These are phyloP conservation scores for Piloderma croceum DNA, from an alignment of 768 basidiomycete genomes.

Conservation along the genomic window DNA sequence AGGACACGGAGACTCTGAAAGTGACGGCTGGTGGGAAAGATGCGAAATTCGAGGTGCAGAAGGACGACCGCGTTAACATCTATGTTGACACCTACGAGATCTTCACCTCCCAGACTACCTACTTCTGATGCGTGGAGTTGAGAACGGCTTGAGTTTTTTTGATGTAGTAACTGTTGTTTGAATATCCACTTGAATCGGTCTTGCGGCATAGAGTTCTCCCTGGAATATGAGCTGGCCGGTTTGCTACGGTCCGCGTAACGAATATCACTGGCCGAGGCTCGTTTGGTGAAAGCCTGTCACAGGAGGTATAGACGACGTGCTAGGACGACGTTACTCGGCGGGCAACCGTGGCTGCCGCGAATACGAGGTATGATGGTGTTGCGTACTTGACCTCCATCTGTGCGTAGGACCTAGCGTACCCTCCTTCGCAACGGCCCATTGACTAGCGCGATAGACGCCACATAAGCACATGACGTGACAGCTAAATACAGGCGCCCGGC, in stretches of 20 bases:
- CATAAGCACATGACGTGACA: conserved; percentile 50
- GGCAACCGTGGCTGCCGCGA: conserved; percentile 39
- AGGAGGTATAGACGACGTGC: conserved; percentile 43
- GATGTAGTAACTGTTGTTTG: too few relatives aligned
- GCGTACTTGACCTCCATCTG: conserved; percentile 35
- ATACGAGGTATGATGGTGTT: conserved; percentile 54
- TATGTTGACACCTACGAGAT: too few relatives aligned
- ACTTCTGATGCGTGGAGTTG: too few relatives aligned
- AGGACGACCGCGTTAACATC: too few relatives aligned
- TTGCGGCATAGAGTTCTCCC: too few relatives aligned
- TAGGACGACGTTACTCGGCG: conserved; percentile 24
- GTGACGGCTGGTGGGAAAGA: too few relatives aligned
- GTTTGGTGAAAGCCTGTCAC: conserved; percentile 11
- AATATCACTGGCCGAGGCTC: conserved; percentile 38
- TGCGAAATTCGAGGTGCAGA: too few relatives aligned
- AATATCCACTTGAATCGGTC: too few relatives aligned
- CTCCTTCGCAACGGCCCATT: conserved; percentile 35
- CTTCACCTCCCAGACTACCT: too few relatives aligned
- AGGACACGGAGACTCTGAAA: too few relatives aligned
- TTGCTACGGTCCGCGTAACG: conserved; percentile 57
- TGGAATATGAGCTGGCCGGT: conserved; percentile 34
- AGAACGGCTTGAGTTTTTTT: too few relatives aligned
- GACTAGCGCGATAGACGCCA: conserved; percentile 40
- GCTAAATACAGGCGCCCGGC: too few relatives aligned
- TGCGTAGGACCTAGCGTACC: conserved; percentile 38